phyloP scores from a whole-genome alignment of 2,329 filamentous ascomycete species.

The Escovopsis sp. region DNA sequence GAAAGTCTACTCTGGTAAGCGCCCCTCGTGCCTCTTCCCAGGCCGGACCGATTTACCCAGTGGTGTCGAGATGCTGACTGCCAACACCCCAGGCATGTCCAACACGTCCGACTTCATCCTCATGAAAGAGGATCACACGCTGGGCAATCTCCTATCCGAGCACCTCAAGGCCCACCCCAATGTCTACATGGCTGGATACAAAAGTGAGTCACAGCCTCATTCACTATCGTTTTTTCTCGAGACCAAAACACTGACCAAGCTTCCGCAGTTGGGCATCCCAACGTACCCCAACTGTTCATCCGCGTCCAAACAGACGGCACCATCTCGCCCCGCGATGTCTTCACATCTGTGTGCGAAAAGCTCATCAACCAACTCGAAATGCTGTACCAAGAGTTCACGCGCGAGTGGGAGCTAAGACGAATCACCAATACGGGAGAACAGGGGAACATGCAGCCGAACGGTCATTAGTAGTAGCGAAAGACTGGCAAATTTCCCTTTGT shows the following conservation, averaged over 20 bases:
- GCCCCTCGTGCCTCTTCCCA: too few species aligned
- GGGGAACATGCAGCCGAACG: conserved; percentile 26
- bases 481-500: neutral
- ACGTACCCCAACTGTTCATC: conserved; percentile 48
- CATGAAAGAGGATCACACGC: conserved; percentile 92
- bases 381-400: conserved; percentile 77
- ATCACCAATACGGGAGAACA: conserved; percentile 58
- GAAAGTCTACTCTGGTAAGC: conserved; percentile 75
- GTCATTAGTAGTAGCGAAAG: conserved; percentile 15
- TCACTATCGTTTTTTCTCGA: conserved; percentile 23
- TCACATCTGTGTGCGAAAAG: conserved; percentile 67
- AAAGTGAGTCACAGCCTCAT: conserved; percentile 35
- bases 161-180: conserved; percentile 74
- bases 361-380: conserved; percentile 69
- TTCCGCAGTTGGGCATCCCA: conserved; percentile 37
- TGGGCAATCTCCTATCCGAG: conserved; percentile 77
- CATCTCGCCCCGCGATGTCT: conserved; percentile 76
- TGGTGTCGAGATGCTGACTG: neutral
- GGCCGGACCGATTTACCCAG: neutral
- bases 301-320: conserved; percentile 86
- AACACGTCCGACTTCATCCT: conserved; percentile 93
- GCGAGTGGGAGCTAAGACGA: conserved; percentile 79
- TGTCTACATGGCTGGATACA: conserved; percentile 86
- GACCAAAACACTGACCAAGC: conserved; percentile 7
- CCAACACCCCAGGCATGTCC: conserved; percentile 49